Conservation (phyloP, 768 basidiomycete genomes). For the Pleurotus citrinopileatus region DNA sequence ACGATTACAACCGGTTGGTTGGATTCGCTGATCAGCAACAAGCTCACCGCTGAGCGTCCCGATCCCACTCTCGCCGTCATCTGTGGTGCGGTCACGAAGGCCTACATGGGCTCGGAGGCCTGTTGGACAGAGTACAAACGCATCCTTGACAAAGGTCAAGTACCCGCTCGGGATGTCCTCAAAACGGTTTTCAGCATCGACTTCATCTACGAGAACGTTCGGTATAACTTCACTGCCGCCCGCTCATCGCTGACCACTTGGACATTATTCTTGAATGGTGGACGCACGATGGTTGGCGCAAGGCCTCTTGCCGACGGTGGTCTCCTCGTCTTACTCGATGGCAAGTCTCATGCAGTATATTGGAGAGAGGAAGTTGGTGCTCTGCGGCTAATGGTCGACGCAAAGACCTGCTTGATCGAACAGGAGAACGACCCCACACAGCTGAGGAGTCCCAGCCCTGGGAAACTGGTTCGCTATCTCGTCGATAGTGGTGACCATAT, state of each 20-base stretch:
- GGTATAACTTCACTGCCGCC: conserved; percentile 94
- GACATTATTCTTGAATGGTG: conserved; percentile 96
- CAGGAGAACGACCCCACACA: conserved; percentile 99
- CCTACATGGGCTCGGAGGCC: conserved; percentile 83
- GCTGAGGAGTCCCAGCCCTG: conserved; percentile 91
- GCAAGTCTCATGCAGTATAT: conserved; percentile 95
- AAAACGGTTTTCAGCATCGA: conserved; percentile 97
- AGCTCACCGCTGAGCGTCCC: conserved; percentile 95
- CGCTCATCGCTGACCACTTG: conserved; percentile 86
- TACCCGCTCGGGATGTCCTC: conserved; percentile 89
- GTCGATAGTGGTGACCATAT: conserved; percentile 98
- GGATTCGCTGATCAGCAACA: conserved; percentile 94
- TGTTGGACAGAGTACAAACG: conserved; percentile 94
- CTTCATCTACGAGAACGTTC: conserved; percentile 95
- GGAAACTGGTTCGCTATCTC: conserved; percentile 92
- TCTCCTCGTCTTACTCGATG: conserved; percentile 86
- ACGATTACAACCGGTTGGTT: conserved; percentile 99
- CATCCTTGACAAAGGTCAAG: conserved; percentile 96
- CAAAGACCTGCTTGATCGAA: conserved; percentile 97
- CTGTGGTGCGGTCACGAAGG: conserved; percentile 95
- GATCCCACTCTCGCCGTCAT: conserved; percentile 91
- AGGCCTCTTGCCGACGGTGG: conserved; percentile 94
- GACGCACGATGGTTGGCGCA: conserved; percentile 87
- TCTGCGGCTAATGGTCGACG: conserved; percentile 87
- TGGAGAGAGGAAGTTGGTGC: conserved; percentile 99